Percentiles rank a stretch among this genome's conserved stretches.
These are phyloP conservation scores for Stemphylium lycopersici DNA, from an alignment of 2,329 filamentous ascomycete genomes.

Conservation along the genomic window DNA sequence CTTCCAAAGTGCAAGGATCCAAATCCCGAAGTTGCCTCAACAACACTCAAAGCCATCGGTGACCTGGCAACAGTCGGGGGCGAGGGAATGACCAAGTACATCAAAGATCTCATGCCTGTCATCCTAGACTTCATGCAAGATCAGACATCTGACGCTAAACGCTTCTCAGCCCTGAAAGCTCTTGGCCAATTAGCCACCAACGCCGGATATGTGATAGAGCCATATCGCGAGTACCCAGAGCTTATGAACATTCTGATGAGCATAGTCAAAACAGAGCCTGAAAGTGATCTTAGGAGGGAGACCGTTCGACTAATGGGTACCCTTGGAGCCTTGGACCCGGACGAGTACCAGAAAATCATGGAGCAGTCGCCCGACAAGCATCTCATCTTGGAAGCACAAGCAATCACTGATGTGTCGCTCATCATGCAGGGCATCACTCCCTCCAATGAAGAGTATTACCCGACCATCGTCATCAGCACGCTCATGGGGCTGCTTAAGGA, in stretches of 20 bases:
- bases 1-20: conserved; percentile 87
- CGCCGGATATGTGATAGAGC: conserved; percentile 95
- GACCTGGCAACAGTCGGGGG: conserved; percentile 93
- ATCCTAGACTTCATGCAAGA: conserved; percentile 95
- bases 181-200: conserved; percentile 93
- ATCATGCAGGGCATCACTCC: conserved; percentile 98
- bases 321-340: conserved; percentile 90
- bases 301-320: conserved; percentile 98
- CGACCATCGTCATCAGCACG: conserved; percentile 96
- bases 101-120: conserved; percentile 90
- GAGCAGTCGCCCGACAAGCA: conserved; percentile 86
- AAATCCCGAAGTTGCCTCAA: conserved; percentile 87
- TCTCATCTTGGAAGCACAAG: conserved; percentile 68
- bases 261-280: conserved; percentile 91
- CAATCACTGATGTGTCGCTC: conserved; percentile 88
- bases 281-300: conserved; percentile 84
- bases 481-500: conserved; percentile 92
- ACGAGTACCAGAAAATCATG: conserved; percentile 93
- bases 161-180: conserved; percentile 88
- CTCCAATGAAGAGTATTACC: conserved; percentile 97
- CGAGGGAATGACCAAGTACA: conserved; percentile 90
- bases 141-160: conserved; percentile 85
- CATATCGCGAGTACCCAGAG: conserved; percentile 93
- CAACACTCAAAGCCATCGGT: conserved; percentile 92
- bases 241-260: conserved; percentile 90